These are phyloP conservation scores for Schwanniomyces etchellsii DNA, from an alignment of 1,139 yeast genomes.

Conservation along the genomic window DNA sequence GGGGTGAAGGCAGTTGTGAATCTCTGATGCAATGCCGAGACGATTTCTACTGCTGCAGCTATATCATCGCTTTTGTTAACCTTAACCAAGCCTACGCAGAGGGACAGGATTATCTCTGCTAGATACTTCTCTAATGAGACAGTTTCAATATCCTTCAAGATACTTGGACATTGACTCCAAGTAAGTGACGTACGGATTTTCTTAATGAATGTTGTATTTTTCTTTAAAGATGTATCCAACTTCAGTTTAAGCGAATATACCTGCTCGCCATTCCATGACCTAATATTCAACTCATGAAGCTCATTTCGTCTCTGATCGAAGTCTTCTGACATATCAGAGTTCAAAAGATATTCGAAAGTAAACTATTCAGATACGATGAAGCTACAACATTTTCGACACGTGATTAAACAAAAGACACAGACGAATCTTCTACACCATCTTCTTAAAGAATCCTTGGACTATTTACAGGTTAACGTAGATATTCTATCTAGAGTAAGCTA, in stretches of 20 bases:
- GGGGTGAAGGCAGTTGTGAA: slow-evolving; percentile 54
- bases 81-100: slow-evolving; percentile 58
- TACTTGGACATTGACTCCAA: slow-evolving; percentile 26
- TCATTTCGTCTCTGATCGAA: slow-evolving; percentile 10
- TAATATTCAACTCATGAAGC: slow-evolving; percentile 35
- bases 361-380: no score
- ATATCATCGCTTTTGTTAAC: slow-evolving; percentile 57
- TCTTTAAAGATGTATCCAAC: slow-evolving; percentile 75
- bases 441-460: background rate
- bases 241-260: slow-evolving; percentile 23
- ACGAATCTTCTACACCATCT: background rate
- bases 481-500: slow-evolving; percentile 1
- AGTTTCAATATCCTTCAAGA: slow-evolving; percentile 57
- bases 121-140: slow-evolving; percentile 72
- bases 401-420: no score
- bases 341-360: background rate
- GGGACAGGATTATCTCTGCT: slow-evolving; percentile 60
- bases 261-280: slow-evolving; percentile 51
- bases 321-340: slow-evolving; percentile 6
- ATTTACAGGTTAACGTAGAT: background rate
- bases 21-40: slow-evolving; percentile 74
- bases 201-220: slow-evolving; percentile 76
- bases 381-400: no score
- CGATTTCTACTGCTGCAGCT: slow-evolving; percentile 58
- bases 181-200: slow-evolving; percentile 56